Base-by-base conservation (phyloP, 2,329 filamentous ascomycete genomes). In the Bertia moriformis region DNA sequence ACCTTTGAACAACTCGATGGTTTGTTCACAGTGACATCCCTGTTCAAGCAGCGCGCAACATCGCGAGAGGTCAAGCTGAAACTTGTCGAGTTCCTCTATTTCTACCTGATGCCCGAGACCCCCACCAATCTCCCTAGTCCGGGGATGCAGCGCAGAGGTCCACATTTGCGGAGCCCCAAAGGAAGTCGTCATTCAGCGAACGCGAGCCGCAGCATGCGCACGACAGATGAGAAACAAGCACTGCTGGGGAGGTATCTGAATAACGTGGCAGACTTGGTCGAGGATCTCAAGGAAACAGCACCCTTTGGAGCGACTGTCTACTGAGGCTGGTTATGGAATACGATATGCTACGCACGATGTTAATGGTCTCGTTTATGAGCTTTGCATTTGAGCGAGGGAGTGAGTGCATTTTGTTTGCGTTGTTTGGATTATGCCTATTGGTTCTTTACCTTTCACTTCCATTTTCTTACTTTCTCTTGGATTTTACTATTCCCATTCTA, bases 71-170 rank as follows among this genome's bases (percentile, higher is more conserved):
- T 96, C 47, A 95, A 94, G 64, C 73, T 94, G 53, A 91, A 93
- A 58, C 75, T 93, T n/a, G 80, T 95, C 48, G 91, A 96, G 59
- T 96, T 96, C 55, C 65, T 98, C 39, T 96, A 96, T 66, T 96
- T 96, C 61, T 98, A 96, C 59, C 78, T 98, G 49, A 94, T 96
- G 81, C 88, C 89, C 38, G 91, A 98, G 61, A 75, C 73, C 0
- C 78, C 70, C 35, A 63, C 69, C 15, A 69, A 71, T 44, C 69
- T 72, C 4, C 7, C 7, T n/a, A 7, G 7, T 10, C 60, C 61
- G 44, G 63, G 68, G 43, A 62, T 58, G 15, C 55, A 57, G 38
- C 60, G 58, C 38, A n/a, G n/a, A n/a, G n/a, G n/a, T n/a, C n/a
- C n/a, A n/a, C n/a, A n/a, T n/a, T n/a, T n/a, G n/a, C n/a, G n/a